Base-by-base conservation (phyloP, 2,329 filamentous ascomycete species). In the Pezicula carpinea region DNA sequence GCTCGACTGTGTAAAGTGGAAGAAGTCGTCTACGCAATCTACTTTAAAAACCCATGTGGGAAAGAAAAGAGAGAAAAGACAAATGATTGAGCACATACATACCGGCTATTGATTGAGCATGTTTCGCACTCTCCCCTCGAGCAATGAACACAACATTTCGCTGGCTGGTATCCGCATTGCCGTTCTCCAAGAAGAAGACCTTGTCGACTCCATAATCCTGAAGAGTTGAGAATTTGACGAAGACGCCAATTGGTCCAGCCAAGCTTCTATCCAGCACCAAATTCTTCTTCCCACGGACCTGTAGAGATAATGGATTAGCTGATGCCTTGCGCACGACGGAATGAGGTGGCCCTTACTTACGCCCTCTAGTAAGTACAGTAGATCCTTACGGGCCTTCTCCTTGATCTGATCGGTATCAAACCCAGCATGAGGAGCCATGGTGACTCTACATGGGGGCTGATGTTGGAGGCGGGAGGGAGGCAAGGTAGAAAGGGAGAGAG, bases 231-330 rank as follows among this genome's bases (percentile, higher is more conserved):
- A 96, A 95, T 67, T 96, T 96, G 70, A 95, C 89, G 57, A 99
- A 85, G 50, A 92, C 78, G 50, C 91, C 89, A 57, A 99, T 79
- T 23, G 91, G 89, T 19, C 92, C 93, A 57, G 92, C 90, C 59
- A 99, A 77, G 59, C 84, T 85, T 68, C 87, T 88, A 66, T 97
- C 92, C 63, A 99, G 85, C 44, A 99, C 87, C 52, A 99, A 76
- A 63, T 96, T 97, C 77, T 99, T 99, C 80, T 97, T 99, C 59
- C 95, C 95, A 65, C 92, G 88, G 56, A 97, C 89, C 93, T 99
- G 63, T 38, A 53, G 44, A 51, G 15, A 35, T 35, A 15, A 35
- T 48, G 44, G 41, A 43, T 41, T 52, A 70, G 67, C 51, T 50
- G 57, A 53, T 53, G 53, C 57, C 43, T 50, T 39, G 46, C 35